Evolutionary conservation across 2,329 filamentous ascomycete species (phyloP), one percentile per base, ranked within the genome.

Genomic region (Colletotrichum cuscutae): DNA sequence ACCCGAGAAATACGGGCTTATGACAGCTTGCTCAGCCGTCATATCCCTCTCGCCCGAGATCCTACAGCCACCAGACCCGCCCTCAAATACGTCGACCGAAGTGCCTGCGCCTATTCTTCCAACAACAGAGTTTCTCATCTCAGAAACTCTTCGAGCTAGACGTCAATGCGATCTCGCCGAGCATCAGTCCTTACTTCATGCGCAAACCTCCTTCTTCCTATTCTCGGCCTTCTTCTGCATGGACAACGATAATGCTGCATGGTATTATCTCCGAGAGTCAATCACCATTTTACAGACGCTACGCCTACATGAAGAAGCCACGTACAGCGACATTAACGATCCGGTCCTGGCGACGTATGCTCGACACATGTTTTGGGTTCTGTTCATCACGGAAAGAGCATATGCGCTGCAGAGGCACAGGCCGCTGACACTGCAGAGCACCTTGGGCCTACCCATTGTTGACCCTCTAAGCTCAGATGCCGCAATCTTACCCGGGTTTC

Each of bases 121-220:
- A 19, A 49, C 42, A 3, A 19, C 42, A 0, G 42, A 49, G 19
- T 49, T 49, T 19, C 19, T 49, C 42, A 49, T 49, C 15, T 49
- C 42, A 49, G 42, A 49, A 5, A n/a, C 42, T 19, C 42, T 49
- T 12, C 77, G 80, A 5, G 74, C 79, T 4, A 73, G 80, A 22
- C 65, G 70, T 0, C 71, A 71, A 13, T 80, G 76, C 37, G 71
- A 80, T 46, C 65, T 76, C 19, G 75, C 77, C 4, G 79, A 81
- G 32, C 70, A 72, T 0, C 81, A 76, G 1, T 79, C 80, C 0
- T 70, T 82, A 0, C 74, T 65, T 1, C 76, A 78, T 1, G 76
- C 80, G 0, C 78, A 80, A 12, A 80, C 80, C 3, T 82, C 81
- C 0, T 82, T 81, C 73, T 80, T 82, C 8, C 76, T 82, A 0